Conservation (phyloP, 257 asterid species). For the Linderniella brevidens region DNA sequence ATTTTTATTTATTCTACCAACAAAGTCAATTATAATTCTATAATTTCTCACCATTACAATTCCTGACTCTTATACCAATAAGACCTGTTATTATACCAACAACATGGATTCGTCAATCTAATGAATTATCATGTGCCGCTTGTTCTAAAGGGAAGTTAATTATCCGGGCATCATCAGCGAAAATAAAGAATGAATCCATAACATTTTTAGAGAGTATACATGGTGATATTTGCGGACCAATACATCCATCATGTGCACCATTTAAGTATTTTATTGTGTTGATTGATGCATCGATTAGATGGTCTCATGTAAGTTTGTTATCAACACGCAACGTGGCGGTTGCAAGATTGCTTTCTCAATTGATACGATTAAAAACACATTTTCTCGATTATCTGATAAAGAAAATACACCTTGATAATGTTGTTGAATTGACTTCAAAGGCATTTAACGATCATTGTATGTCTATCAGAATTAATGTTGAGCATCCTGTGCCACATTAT, state of each 20-base stretch:
- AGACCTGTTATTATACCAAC: too few species aligned
- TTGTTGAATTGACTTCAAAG: too few species aligned
- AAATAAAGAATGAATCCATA: not conserved
- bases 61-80: too few species aligned
- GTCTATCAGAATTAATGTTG: not conserved
- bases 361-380: not conserved
- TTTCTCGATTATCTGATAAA: not conserved
- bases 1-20: too few species aligned
- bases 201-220: not conserved
- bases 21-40: too few species aligned
- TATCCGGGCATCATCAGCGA: not conserved
- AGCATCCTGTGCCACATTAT: not conserved
- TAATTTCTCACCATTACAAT: too few species aligned
- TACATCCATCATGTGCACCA: too few species aligned
- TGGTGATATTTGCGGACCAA: not conserved
- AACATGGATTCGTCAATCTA: too few species aligned
- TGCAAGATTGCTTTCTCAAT: not conserved
- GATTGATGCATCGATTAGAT: not conserved
- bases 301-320: not conserved
- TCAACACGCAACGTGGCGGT: not conserved
- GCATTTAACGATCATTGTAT: not conserved
- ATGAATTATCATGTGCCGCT: slow-evolving; percentile 1
- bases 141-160: not conserved
- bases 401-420: not conserved
- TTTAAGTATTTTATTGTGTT: not conserved